These are phyloP conservation scores for Aspergillus udagawae DNA, from an alignment of 2,329 filamentous ascomycete genomes.

Conservation along the genomic window DNA sequence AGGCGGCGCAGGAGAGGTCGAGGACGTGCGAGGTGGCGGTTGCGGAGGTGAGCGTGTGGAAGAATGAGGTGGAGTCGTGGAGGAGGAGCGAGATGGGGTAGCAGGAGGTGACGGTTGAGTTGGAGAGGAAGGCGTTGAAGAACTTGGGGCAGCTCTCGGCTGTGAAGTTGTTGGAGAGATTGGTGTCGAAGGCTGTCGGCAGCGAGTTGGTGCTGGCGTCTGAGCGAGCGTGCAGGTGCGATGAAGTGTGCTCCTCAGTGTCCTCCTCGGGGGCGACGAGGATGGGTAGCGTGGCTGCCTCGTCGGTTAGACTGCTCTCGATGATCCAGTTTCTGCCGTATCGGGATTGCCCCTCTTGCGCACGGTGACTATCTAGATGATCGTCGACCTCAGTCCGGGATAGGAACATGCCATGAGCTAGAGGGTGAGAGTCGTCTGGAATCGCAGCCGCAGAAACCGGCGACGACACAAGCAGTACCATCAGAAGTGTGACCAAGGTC, in stretches of 20 bases:
- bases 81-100: conserved; percentile 81
- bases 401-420: not conserved
- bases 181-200: conserved; percentile 65
- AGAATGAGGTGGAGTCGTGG: conserved; percentile 80
- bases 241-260: not conserved
- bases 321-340: not conserved
- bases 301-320: not conserved
- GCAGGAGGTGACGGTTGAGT: conserved; percentile 67
- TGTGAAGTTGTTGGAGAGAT: conserved; percentile 60
- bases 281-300: not conserved
- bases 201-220: conserved; percentile 29
- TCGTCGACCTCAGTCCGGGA: conserved; percentile 4
- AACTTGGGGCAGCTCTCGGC: conserved; percentile 48
- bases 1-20: conserved; percentile 69
- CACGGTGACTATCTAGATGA: conserved; percentile 11
- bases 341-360: not conserved
- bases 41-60: conserved; percentile 68
- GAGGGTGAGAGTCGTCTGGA: conserved; percentile 10
- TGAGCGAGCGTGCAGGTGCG: not conserved
- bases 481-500: not conserved
- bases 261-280: not conserved
- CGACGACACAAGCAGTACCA: conserved; percentile 6
- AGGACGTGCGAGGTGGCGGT: conserved; percentile 71
- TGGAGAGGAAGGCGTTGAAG: conserved; percentile 62
- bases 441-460: conserved; percentile 10